Evolutionary conservation across 1,284 basidiomycete genomes (phyloP).

Genomic region (Cutaneotrichosporon cutaneum): DNA sequence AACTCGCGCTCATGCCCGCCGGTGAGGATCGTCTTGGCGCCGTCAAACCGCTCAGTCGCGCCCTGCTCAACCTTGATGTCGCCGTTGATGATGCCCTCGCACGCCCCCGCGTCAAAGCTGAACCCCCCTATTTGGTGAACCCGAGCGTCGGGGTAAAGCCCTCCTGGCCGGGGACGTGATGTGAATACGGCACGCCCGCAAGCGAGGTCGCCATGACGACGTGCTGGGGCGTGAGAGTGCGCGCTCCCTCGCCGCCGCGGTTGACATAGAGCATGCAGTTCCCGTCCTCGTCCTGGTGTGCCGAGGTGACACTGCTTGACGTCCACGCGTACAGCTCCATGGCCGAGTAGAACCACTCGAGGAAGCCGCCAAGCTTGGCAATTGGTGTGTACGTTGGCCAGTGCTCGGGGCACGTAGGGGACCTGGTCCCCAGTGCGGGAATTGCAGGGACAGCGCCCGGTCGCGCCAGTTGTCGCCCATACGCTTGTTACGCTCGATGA

Average conservation of each 20-base stretch:
- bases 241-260: slow-evolving; percentile 48
- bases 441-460: slow-evolving; percentile 62
- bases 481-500: slow-evolving; percentile 49
- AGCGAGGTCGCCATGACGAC: slow-evolving; percentile 40
- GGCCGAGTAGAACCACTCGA: slow-evolving; percentile 40
- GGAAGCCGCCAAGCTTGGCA: slow-evolving; percentile 40
- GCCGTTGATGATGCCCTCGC: slow-evolving; percentile 37
- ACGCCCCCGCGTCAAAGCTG: slow-evolving; percentile 45
- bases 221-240: slow-evolving; percentile 56
- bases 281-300: slow-evolving; percentile 54
- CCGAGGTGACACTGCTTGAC: slow-evolving; percentile 55
- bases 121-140: slow-evolving; percentile 35
- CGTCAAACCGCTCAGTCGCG: slow-evolving; percentile 30
- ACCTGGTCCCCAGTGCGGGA: slow-evolving; percentile 58
- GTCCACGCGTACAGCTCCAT: slow-evolving; percentile 46
- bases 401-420: slow-evolving; percentile 54
- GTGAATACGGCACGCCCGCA: slow-evolving; percentile 27
- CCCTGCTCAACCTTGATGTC: slow-evolving; percentile 61
- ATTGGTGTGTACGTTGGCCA: slow-evolving; percentile 66
- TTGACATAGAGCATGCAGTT: slow-evolving; percentile 59
- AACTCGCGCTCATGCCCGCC: slow-evolving; percentile 57
- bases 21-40: slow-evolving; percentile 28
- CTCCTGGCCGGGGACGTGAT: slow-evolving; percentile 44
- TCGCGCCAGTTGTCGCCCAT: slow-evolving; percentile 54
- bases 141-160: slow-evolving; percentile 51